Conservation (phyloP, 1,284 basidiomycete genomes). For the Fomes fomentarius region DNA sequence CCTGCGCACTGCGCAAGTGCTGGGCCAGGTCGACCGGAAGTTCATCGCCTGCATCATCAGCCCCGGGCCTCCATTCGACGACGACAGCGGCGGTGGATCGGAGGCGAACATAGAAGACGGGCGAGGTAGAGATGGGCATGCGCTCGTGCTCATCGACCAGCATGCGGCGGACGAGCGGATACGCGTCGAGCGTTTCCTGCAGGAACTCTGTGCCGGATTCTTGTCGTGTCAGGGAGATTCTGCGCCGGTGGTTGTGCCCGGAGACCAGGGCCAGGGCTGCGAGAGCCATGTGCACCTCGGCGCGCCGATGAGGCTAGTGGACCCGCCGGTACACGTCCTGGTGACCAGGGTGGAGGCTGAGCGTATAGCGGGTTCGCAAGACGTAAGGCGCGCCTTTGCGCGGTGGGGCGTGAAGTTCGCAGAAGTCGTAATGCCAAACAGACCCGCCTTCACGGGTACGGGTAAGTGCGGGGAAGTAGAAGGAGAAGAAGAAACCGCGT, state of each 20-base stretch:
- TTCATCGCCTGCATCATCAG: constrained; percentile 76
- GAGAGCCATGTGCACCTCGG: constrained; percentile 32
- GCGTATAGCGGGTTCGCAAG: constrained; percentile 44
- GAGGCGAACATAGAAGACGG: too few species aligned
- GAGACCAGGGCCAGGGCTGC: constrained; percentile 8
- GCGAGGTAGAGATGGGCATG: background rate
- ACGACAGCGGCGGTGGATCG: background rate
- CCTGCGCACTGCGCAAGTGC: constrained; percentile 56
- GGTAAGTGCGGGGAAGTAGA: constrained; percentile 11
- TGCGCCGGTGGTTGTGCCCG: background rate
- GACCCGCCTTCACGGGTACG: too few species aligned
- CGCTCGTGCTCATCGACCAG: constrained; percentile 89
- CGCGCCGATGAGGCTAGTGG: constrained; percentile 45
- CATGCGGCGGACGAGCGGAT: constrained; percentile 95
- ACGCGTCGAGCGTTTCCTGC: constrained; percentile 83
- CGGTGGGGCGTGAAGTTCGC: constrained; percentile 77
- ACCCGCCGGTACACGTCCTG: constrained; percentile 59
- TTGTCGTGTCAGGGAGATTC: constrained; percentile 11
- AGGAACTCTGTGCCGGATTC: constrained; percentile 70
- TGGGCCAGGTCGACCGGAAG: constrained; percentile 88
- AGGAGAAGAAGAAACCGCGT: constrained; percentile 41
- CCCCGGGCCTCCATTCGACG: background rate
- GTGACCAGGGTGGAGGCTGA: constrained; percentile 65
- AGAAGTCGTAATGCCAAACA: background rate
- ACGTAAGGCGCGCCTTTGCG: constrained; percentile 52